Evolutionary conservation across 371 early-diverging fungal species (phyloP).

Genomic region (Mortierella sp.): DNA sequence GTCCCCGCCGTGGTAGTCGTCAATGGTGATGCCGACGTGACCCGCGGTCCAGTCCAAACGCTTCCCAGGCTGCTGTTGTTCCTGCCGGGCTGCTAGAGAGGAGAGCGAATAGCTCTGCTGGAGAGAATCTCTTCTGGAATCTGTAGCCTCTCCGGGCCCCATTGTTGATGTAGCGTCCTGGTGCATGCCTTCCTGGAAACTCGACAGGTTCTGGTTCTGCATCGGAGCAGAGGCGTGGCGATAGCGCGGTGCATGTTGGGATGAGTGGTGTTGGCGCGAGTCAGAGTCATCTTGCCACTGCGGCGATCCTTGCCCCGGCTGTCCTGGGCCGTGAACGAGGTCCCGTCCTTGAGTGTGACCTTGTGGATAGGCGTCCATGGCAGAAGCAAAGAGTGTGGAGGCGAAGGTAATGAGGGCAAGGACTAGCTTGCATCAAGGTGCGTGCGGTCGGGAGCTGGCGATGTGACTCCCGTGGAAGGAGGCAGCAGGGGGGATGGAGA

Average conservation of each 20-base stretch:
- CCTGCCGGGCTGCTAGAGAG: background rate
- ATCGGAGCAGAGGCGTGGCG: conserved; percentile 42
- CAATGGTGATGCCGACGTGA: conserved; percentile 55
- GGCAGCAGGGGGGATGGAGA: too few relatives aligned
- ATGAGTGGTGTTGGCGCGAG: conserved; percentile 20
- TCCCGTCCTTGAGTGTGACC: conserved; percentile 11
- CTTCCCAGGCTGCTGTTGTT: conserved; percentile 6
- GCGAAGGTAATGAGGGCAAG: background rate
- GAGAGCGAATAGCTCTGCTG: conserved; percentile 2
- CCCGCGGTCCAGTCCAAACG: conserved; percentile 39
- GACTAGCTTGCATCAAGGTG: too few relatives aligned
- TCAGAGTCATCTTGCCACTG: background rate
- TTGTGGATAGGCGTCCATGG: conserved; percentile 26
- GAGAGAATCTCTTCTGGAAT: background rate
- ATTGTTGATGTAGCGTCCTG: conserved; percentile 31
- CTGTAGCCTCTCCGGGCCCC: background rate
- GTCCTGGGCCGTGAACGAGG: background rate
- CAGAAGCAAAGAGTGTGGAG: background rate
- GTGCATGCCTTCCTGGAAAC: conserved; percentile 43
- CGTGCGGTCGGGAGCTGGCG: background rate
- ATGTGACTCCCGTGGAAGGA: background rate
- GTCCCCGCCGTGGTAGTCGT: conserved; percentile 30
- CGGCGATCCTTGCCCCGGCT: conserved; percentile 7
- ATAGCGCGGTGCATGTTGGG: conserved; percentile 25
- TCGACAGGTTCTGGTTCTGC: conserved; percentile 42